Conservation (phyloP, 495 filamentous ascomycete species). For the Aspergillus affinis region DNA sequence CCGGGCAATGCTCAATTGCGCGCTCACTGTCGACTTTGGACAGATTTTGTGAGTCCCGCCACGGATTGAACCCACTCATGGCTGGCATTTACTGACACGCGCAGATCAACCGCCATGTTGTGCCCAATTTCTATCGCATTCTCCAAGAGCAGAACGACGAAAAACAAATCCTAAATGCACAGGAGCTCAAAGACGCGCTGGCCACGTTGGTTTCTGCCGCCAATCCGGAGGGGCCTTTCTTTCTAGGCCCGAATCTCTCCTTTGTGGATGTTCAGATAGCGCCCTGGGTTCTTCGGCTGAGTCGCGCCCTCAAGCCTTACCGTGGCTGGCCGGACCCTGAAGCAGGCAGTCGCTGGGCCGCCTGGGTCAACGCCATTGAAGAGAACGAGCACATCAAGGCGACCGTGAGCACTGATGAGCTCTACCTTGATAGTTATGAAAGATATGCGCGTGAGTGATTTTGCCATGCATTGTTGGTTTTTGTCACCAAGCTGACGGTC, state of each 20-base stretch:
- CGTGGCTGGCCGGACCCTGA: slow-evolving; percentile 75
- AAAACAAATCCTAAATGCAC: slow-evolving; percentile 62
- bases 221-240: slow-evolving; percentile 72
- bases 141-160: slow-evolving; percentile 68
- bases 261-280: slow-evolving; percentile 88
- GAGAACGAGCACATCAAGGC: slow-evolving; percentile 67
- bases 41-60: slow-evolving; percentile 68
- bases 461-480: background rate
- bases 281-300: slow-evolving; percentile 80
- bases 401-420: slow-evolving; percentile 72
- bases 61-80: background rate
- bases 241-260: slow-evolving; percentile 68
- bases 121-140: slow-evolving; percentile 78
- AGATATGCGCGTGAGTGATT: slow-evolving; percentile 58
- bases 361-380: slow-evolving; percentile 84
- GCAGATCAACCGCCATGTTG: slow-evolving; percentile 78
- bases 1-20: slow-evolving; percentile 62
- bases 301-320: slow-evolving; percentile 74
- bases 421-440: slow-evolving; percentile 74
- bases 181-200: slow-evolving; percentile 69
- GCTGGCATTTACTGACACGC: slow-evolving; percentile 20
- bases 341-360: slow-evolving; percentile 66
- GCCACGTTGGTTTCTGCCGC: slow-evolving; percentile 70
- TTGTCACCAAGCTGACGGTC: slow-evolving; percentile 18
- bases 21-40: slow-evolving; percentile 82